phyloP scores from a whole-genome alignment of 192 early-diverging fungal genomes.

The Ambispora gerdemannii region DNA sequence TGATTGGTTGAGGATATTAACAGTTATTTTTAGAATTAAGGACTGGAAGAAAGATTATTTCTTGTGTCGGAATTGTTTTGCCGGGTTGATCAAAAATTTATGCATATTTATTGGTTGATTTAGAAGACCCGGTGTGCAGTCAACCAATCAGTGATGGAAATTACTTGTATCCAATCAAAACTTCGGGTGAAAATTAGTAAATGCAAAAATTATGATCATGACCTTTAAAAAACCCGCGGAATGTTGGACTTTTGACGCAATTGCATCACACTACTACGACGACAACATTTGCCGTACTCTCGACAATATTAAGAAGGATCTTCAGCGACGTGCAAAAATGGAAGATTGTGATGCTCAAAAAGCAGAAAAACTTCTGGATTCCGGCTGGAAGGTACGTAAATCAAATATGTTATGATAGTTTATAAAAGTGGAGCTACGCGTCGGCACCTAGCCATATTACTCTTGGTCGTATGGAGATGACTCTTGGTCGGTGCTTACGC shows the following conservation, averaged over 20 bases:
- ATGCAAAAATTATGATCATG: too few species aligned
- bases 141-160: too few species aligned
- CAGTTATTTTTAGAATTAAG: too few species aligned
- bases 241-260: constrained; percentile 28
- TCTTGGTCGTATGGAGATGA: constrained; percentile 10
- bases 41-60: too few species aligned
- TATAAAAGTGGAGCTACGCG: constrained; percentile 3
- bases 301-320: constrained; percentile 26
- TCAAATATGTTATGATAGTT: constrained; percentile 10
- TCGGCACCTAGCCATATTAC: constrained; percentile 2
- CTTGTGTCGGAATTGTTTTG: too few species aligned
- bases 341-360: constrained; percentile 30
- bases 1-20: too few species aligned
- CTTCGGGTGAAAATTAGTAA: too few species aligned
- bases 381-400: constrained; percentile 25
- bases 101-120: too few species aligned
- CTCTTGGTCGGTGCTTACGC: constrained; percentile 15
- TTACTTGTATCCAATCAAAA: too few species aligned
- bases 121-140: too few species aligned
- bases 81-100: too few species aligned
- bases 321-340: constrained; percentile 32
- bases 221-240: constrained; percentile 26
- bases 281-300: constrained; percentile 7
- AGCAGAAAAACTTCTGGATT: constrained; percentile 26
- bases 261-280: constrained; percentile 26